phyloP scores from a whole-genome alignment of 345 rosid genomes.

The Eucalyptus sideroxylon region DNA sequence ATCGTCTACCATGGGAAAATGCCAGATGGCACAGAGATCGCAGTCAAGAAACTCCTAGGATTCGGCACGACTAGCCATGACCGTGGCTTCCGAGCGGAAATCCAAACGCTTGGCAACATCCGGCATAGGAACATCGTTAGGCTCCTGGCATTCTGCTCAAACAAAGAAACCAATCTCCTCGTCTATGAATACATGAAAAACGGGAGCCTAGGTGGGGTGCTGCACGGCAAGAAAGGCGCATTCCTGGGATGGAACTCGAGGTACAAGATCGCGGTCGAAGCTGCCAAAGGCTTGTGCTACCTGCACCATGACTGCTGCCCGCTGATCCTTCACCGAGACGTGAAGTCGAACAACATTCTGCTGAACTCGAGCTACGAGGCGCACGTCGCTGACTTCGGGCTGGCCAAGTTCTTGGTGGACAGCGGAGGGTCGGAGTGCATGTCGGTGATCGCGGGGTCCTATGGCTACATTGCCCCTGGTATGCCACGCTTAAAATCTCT shows the following conservation, averaged over 20 bases:
- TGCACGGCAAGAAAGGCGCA: constrained; percentile 50
- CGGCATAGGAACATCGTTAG: constrained; percentile 67
- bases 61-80: constrained; percentile 31
- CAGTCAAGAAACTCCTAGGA: constrained; percentile 48
- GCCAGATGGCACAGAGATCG: constrained; percentile 52
- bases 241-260: constrained; percentile 47
- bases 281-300: constrained; percentile 68
- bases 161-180: constrained; percentile 45
- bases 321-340: constrained; percentile 52
- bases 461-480: constrained; percentile 82
- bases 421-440: constrained; percentile 53
- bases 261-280: constrained; percentile 52
- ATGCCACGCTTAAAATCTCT: not conserved
- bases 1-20: constrained; percentile 48
- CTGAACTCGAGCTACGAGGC: constrained; percentile 59
- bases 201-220: constrained; percentile 58
- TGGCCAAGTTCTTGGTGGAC: constrained; percentile 52
- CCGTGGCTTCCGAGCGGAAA: constrained; percentile 50
- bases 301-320: constrained; percentile 76
- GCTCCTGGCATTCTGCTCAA: constrained; percentile 53
- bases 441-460: constrained; percentile 70
- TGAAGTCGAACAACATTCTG: constrained; percentile 64
- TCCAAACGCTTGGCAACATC: constrained; percentile 56
- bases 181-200: constrained; percentile 63
- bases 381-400: constrained; percentile 66